Evolutionary conservation across 805 yeast genomes (phyloP).

Genomic region (Lipomyces starkeyi): DNA sequence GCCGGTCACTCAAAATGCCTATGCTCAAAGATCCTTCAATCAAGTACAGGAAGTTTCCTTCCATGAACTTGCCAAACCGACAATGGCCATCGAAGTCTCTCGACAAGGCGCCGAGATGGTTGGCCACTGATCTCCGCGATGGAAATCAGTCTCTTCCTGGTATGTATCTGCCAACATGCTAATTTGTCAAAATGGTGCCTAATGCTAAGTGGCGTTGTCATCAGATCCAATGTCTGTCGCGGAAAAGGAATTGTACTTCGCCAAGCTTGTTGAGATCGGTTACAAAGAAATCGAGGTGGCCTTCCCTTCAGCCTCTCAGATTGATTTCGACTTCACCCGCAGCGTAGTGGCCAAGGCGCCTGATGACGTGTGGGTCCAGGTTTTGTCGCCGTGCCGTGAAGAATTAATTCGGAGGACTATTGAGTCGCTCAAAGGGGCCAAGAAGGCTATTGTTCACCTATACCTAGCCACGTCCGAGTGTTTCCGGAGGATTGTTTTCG

Average conservation of each 20-base stretch:
- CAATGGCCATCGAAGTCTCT: constrained; percentile 71
- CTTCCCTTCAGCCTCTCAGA: constrained; percentile 80
- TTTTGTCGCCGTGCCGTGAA: constrained; percentile 76
- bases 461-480: constrained; percentile 78
- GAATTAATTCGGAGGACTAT: constrained; percentile 73
- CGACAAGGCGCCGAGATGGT: constrained; percentile 76
- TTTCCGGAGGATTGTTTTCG: constrained; percentile 74
- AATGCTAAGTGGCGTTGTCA: neutral
- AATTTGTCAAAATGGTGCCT: neutral
- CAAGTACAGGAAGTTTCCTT: constrained; percentile 64
- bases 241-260: constrained; percentile 75
- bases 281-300: constrained; percentile 85
- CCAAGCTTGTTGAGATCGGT: constrained; percentile 71
- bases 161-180: neutral
- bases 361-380: constrained; percentile 77
- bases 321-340: constrained; percentile 80
- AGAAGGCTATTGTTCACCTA: constrained; percentile 74
- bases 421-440: constrained; percentile 75
- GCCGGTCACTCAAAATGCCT: constrained; percentile 35
- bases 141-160: constrained; percentile 84
- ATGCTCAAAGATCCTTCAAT: constrained; percentile 60
- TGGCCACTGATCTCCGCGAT: constrained; percentile 81
- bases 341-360: constrained; percentile 77
- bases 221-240: constrained; percentile 74
- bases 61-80: constrained; percentile 63